Conservation (phyloP, 805 yeast species). For the Isabelozyma pseudorhagii region DNA sequence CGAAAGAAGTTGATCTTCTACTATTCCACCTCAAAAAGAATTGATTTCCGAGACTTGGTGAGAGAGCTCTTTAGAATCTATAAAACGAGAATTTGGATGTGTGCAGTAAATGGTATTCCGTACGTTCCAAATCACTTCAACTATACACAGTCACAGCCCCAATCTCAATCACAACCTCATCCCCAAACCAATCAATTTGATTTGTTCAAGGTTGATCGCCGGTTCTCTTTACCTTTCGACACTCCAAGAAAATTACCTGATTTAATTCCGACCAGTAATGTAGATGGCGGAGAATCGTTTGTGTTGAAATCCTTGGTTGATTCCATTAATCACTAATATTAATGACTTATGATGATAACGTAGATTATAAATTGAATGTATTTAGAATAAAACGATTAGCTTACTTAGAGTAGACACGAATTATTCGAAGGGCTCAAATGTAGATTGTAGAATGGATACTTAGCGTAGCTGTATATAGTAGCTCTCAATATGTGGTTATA, state of each 20-base stretch:
- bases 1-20: conserved; percentile 74
- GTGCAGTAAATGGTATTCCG: conserved; percentile 58
- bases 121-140: conserved; percentile 10
- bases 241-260: conserved; percentile 7
- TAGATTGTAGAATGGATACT: no score
- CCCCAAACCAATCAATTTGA: background rate
- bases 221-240: background rate
- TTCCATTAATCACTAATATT: conserved; percentile 30
- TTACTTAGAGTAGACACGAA: no score
- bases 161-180: background rate
- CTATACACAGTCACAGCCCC: background rate
- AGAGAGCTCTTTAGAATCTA: conserved; percentile 72
- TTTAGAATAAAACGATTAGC: background rate
- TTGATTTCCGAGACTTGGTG: conserved; percentile 71
- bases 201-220: background rate
- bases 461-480: no score
- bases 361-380: background rate
- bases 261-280: background rate
- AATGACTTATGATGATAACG: background rate
- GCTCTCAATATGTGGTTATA: no score
- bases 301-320: conserved; percentile 41
- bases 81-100: conserved; percentile 80
- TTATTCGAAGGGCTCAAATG: no score
- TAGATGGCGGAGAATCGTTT: conserved; percentile 15
- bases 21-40: conserved; percentile 55